These are phyloP conservation scores for Brassica incana DNA, from an alignment of 345 rosid genomes.

Conservation along the genomic window DNA sequence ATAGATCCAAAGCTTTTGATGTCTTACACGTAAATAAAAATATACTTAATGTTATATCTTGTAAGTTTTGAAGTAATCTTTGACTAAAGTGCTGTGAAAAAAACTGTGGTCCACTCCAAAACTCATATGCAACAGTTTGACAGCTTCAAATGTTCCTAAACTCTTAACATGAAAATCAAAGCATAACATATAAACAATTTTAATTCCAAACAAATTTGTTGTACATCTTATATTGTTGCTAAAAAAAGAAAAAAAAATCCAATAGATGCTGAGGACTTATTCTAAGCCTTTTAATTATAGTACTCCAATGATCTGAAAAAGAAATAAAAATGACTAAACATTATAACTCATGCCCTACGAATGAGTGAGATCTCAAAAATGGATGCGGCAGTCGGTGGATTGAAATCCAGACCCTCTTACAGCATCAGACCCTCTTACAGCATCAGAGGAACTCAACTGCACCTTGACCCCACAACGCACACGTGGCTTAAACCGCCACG, in stretches of 20 bases:
- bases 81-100: no score
- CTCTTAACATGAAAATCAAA: background rate
- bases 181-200: no score
- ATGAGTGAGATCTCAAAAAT: background rate
- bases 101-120: no score
- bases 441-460: background rate
- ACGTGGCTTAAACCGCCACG: slow-evolving; percentile 7
- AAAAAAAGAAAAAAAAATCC: background rate
- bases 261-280: background rate
- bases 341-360: background rate
- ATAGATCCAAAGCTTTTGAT: no score
- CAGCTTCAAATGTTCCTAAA: no score
- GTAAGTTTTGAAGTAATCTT: no score
- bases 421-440: background rate
- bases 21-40: no score
- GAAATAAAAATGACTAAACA: background rate
- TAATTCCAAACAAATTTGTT: no score
- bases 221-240: background rate
- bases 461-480: background rate
- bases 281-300: background rate
- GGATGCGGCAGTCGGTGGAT: background rate
- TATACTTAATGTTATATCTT: no score
- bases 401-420: background rate
- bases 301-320: background rate
- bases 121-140: no score